Evolutionary conservation across 148 eudicot species (phyloP).

Genomic region (Salicornia ramosissima): DNA sequence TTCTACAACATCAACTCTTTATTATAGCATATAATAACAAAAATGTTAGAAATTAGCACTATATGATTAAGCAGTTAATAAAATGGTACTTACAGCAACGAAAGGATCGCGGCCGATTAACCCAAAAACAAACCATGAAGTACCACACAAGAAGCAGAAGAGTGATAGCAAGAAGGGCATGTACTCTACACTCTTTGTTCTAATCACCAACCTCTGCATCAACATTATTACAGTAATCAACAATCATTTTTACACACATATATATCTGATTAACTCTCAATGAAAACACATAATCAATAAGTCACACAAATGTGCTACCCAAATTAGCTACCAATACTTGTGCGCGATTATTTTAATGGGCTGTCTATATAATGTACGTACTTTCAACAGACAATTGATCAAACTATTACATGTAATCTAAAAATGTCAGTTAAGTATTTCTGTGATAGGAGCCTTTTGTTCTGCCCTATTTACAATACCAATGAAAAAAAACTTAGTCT

Average conservation of each 20-base stretch:
- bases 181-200: slow-evolving; percentile 78
- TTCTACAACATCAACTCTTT: neutral
- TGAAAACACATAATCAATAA: no score
- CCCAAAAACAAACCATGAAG: slow-evolving; percentile 83
- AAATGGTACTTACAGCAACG: slow-evolving; percentile 50
- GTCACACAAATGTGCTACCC: no score
- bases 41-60: neutral
- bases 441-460: no score
- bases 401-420: slow-evolving; percentile 2
- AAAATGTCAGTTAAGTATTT: no score
- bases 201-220: slow-evolving; percentile 69
- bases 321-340: no score
- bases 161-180: slow-evolving; percentile 88
- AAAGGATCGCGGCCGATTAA: slow-evolving; percentile 75
- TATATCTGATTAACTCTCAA: no score
- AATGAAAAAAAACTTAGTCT: no score
- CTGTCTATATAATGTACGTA: no score
- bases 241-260: slow-evolving; percentile 3
- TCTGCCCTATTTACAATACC: no score
- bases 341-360: no score
- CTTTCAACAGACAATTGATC: no score
- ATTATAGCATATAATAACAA: neutral
- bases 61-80: neutral
- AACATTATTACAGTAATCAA: no score
- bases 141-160: slow-evolving; percentile 77